Base-by-base conservation (phyloP, 345 rosid genomes). In the Ceriops tagal region DNA sequence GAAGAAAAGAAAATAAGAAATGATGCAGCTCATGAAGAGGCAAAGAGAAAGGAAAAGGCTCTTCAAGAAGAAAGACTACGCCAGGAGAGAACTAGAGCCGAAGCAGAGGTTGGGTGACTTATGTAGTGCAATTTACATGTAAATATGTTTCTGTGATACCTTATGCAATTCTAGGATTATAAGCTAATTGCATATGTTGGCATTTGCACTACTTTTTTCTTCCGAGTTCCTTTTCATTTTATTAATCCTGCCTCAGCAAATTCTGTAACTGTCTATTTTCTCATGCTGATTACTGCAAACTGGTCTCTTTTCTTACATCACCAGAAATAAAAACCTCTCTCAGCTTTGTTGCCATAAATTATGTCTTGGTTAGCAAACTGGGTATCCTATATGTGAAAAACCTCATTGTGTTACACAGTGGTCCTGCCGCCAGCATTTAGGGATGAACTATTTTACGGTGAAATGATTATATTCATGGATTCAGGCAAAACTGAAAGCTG, bases 1-100 rank as follows among this genome's bases (percentile, higher is more conserved):
- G 97, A 90, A 78, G 99, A 89, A 81, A 90, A 90, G 77, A 92
- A 79, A 83, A 71, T 92, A 71, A 82, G 84, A 83, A 89, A 72
- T 72, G 98, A 89, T 81, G 93, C 95, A 70, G 96, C 90, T 68
- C 73, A 80, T 67, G 98, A 93, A 82, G 98, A 93, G 71, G 88
- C 91, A 74, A 93, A 83, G 73, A 84, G 92, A 79, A 87, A 80
- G 78, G 98, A 87, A 81, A 91, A 77, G 71, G 92, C 89, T 68
- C 81, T 81, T 73, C 85, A 83, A 73, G 98, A 92, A 79, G 97
- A 90, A 84, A 90, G 79, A 77, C 37, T 86, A 68, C 85, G 88
- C 64, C 93, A 88, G 79, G 96, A 92, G 74, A 88, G 86, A 80
- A 91, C 88, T 70, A 90, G 80, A 72, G 87, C 82, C 51, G 99